Conservation (phyloP, 352 stramenopile species). For the Globisporangium splendens region DNA sequence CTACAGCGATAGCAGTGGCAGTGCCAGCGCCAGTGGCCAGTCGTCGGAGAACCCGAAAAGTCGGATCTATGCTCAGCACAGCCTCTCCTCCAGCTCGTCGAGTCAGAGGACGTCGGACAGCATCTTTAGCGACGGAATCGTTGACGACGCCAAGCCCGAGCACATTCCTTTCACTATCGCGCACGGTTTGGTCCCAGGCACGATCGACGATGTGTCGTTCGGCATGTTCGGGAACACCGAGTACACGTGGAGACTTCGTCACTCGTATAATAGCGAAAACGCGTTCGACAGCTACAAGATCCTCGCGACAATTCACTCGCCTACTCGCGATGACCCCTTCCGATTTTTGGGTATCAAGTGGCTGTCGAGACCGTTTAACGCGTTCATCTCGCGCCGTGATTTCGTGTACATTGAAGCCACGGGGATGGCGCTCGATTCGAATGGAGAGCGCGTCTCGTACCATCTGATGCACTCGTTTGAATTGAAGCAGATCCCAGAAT, state of each 20-base stretch:
- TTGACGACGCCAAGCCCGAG: slow-evolving; percentile 33
- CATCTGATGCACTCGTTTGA: slow-evolving; percentile 15
- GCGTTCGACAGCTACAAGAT: slow-evolving; percentile 31
- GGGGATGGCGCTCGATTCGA: slow-evolving; percentile 15
- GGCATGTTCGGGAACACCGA: slow-evolving; percentile 32
- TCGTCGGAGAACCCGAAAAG: slow-evolving; percentile 13
- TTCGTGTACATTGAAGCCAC: slow-evolving; percentile 21
- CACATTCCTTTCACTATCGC: slow-evolving; percentile 31
- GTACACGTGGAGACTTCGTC: slow-evolving; percentile 32
- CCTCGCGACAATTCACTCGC: slow-evolving; percentile 35
- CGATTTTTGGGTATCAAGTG: slow-evolving; percentile 52
- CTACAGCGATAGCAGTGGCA: slow-evolving; percentile 11
- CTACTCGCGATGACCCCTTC: slow-evolving; percentile 45
- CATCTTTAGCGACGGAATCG: slow-evolving; percentile 29
- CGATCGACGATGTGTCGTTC: slow-evolving; percentile 44
- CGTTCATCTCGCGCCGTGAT: slow-evolving; percentile 40
- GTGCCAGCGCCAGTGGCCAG: not conserved
- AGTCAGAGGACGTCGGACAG: slow-evolving; percentile 36
- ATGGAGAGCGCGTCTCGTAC: slow-evolving; percentile 15
- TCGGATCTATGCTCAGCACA: slow-evolving; percentile 15
- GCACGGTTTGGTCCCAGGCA: slow-evolving; percentile 33
- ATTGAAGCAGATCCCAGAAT: slow-evolving; percentile 10
- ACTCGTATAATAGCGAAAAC: slow-evolving; percentile 30
- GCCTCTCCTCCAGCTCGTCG: slow-evolving; percentile 26
- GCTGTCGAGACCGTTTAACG: slow-evolving; percentile 23